A percentile compares a stretch with the other conserved stretches of the same genome.
Evolutionary conservation across 2,329 filamentous ascomycete species (phyloP).

Genomic region (Albophoma yamanashiensis): DNA sequence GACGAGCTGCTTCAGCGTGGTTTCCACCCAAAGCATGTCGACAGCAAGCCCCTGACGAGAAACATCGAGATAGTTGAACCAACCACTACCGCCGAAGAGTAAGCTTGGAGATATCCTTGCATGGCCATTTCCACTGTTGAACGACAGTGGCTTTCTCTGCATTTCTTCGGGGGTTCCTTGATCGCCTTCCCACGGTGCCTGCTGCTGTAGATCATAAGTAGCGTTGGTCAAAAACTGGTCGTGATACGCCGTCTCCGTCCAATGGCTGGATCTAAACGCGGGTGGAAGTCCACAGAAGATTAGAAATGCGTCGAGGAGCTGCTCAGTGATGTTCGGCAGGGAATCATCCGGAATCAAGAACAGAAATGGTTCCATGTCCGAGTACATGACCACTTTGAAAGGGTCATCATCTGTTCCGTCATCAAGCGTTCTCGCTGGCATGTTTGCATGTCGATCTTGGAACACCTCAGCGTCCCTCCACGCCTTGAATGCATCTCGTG

Average conservation of each 20-base stretch:
- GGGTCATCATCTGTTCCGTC: conserved; percentile 69
- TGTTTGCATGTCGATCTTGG: conserved; percentile 32
- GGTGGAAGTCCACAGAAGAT: conserved; percentile 57
- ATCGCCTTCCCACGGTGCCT: neutral
- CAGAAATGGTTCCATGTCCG: conserved; percentile 60
- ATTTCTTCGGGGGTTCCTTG: conserved; percentile 11
- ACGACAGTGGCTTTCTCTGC: conserved; percentile 14
- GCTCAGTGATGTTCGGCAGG: conserved; percentile 22
- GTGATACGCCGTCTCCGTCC: conserved; percentile 16
- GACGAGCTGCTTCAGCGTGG: conserved; percentile 47
- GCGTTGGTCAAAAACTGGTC: conserved; percentile 18
- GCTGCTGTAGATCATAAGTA: neutral
- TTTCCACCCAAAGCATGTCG: conserved; percentile 37
- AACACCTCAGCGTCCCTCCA: conserved; percentile 46
- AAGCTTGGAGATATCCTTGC: conserved; percentile 34
- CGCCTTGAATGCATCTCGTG: conserved; percentile 35
- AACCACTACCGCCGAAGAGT: conserved; percentile 35
- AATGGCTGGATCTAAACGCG: conserved; percentile 14
- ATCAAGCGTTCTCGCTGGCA: conserved; percentile 66
- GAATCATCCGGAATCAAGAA: conserved; percentile 32
- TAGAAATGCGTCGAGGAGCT: conserved; percentile 60
- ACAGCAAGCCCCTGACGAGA: conserved; percentile 13
- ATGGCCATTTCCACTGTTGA: conserved; percentile 16
- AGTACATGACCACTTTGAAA: conserved; percentile 69
- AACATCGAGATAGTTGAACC: conserved; percentile 32